Percentiles rank a stretch among this genome's conserved stretches.
These are phyloP conservation scores for Peribolospora baueri DNA, from an alignment of 768 basidiomycete species.

Conservation along the genomic window DNA sequence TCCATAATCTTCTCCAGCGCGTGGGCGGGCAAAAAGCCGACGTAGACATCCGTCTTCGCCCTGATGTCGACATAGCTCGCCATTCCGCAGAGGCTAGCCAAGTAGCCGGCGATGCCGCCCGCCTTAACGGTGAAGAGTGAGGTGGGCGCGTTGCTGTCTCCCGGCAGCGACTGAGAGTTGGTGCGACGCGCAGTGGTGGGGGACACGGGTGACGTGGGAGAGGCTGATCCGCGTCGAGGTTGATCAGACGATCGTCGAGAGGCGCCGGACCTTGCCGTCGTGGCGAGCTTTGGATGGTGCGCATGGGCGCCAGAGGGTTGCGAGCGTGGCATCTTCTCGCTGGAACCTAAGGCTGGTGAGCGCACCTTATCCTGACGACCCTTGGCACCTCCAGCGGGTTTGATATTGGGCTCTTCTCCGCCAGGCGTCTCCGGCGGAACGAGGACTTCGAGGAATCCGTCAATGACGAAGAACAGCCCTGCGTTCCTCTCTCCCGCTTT, in stretches of 20 bases:
- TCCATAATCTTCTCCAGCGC: slow-evolving; percentile 76
- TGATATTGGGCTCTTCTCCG: neutral
- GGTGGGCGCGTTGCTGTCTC: slow-evolving; percentile 4
- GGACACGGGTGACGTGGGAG: no score
- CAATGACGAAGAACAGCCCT: slow-evolving; percentile 84
- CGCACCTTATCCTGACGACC: no score
- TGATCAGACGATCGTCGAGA: no score
- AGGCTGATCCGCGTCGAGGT: no score
- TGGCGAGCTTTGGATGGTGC: no score
- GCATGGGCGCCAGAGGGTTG: no score
- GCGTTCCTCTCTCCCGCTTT: slow-evolving; percentile 51
- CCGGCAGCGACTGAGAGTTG: no score
- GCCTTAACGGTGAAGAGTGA: slow-evolving; percentile 77
- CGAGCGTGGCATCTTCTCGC: no score
- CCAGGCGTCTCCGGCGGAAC: slow-evolving; percentile 30
- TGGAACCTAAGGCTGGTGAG: no score
- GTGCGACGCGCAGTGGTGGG: no score
- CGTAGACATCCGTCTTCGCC: slow-evolving; percentile 95
- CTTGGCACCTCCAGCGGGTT: no score
- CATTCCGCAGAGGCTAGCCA: slow-evolving; percentile 71
- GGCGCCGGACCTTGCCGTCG: no score
- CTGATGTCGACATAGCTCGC: slow-evolving; percentile 90
- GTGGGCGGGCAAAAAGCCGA: slow-evolving; percentile 72
- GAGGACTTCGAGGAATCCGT: slow-evolving; percentile 81
- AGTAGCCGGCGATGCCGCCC: slow-evolving; percentile 90